Conservation (phyloP, 2,329 filamentous ascomycete species). For the Cercospora brassicicola region DNA sequence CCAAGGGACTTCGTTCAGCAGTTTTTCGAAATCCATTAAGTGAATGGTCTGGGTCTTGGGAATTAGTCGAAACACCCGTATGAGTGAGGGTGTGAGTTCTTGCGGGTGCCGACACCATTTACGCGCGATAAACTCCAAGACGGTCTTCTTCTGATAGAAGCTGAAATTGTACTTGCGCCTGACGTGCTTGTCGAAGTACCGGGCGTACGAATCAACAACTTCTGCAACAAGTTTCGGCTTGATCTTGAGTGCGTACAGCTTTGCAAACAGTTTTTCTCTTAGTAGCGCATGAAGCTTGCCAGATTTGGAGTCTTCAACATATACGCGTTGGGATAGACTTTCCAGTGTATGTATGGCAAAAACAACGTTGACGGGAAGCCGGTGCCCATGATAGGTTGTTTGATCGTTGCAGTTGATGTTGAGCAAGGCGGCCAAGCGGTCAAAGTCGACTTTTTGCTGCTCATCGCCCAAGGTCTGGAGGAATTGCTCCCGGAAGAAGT, state of each 20-base stretch:
- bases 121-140: neutral
- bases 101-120: slow-evolving; percentile 12
- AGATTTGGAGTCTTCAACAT: neutral
- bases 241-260: neutral
- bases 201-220: neutral
- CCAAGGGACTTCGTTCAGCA: neutral
- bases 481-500: neutral
- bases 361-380: slow-evolving; percentile 7
- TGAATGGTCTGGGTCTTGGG: neutral
- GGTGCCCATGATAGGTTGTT: neutral
- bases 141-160: neutral
- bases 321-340: neutral
- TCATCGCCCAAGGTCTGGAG: neutral
- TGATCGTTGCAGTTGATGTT: neutral
- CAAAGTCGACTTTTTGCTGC: slow-evolving; percentile 3
- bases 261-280: slow-evolving; percentile 8
- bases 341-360: slow-evolving; percentile 14
- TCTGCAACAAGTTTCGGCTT: neutral
- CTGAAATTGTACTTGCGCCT: neutral
- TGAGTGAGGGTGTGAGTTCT: neutral
- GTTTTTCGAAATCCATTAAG: neutral
- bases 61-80: neutral
- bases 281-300: neutral
- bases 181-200: slow-evolving; percentile 1
- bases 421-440: slow-evolving; percentile 3